These are phyloP conservation scores for Fusarium sp. DNA, from an alignment of 2,329 filamentous ascomycete genomes.

Conservation along the genomic window DNA sequence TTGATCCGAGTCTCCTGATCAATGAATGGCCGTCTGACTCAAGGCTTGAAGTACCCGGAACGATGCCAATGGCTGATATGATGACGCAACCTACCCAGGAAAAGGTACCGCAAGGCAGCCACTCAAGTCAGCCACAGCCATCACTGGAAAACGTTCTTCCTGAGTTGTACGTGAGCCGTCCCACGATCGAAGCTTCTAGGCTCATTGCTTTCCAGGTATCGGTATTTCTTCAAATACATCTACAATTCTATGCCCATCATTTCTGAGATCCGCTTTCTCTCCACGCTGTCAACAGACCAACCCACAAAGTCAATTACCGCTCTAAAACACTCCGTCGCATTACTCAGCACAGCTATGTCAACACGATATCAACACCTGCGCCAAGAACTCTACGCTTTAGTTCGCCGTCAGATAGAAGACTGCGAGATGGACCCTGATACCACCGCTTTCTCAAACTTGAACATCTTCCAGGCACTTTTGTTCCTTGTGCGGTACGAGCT, in stretches of 20 bases:
- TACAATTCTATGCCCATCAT: neutral
- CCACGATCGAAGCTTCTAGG: fast-evolving
- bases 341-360: neutral
- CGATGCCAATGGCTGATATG: too few species aligned
- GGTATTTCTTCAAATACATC: neutral
- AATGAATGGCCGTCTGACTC: too few species aligned
- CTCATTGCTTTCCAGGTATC: too few species aligned
- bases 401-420: neutral
- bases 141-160: neutral
- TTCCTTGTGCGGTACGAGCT: neutral
- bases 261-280: neutral
- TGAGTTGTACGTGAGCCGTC: neutral
- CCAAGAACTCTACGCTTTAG: fast-evolving
- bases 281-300: neutral
- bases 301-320: neutral
- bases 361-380: neutral
- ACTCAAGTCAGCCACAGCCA: fast-evolving
- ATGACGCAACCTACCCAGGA: fast-evolving
- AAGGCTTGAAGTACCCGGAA: too few species aligned
- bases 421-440: neutral
- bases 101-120: fast-evolving
- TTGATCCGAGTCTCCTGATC: too few species aligned
- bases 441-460: neutral
- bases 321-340: neutral
- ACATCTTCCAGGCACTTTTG: neutral